phyloP scores from a whole-genome alignment of 805 yeast species.

The Starmerella khaoyaiensis region DNA sequence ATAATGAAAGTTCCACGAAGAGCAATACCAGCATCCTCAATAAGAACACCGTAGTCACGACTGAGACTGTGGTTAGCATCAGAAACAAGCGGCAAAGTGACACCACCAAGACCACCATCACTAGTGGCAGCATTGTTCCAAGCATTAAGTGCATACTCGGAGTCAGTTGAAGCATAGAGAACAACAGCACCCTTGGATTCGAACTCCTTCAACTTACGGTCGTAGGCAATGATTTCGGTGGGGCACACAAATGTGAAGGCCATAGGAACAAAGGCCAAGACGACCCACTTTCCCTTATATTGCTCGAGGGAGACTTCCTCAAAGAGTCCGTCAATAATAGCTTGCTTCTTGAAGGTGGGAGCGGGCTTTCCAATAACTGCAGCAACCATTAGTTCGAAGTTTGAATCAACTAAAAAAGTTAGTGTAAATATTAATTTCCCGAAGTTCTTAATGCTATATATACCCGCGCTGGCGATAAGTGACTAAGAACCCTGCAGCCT shows the following conservation, averaged over 20 bases:
- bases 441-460: no score
- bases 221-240: constrained; percentile 97
- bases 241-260: constrained; percentile 99
- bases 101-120: constrained; percentile 96
- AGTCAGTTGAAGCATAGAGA: constrained; percentile 94
- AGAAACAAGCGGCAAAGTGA: constrained; percentile 86
- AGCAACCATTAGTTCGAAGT: constrained; percentile 77
- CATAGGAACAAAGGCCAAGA: constrained; percentile 92
- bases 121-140: constrained; percentile 96
- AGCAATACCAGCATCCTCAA: constrained; percentile 93
- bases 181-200: constrained; percentile 75
- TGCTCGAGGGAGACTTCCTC: constrained; percentile 90
- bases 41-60: constrained; percentile 91
- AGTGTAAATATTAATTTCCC: no score
- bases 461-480: no score
- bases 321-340: constrained; percentile 90
- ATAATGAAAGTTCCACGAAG: constrained; percentile 96
- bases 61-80: constrained; percentile 94
- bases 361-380: constrained; percentile 78
- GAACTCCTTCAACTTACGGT: constrained; percentile 87
- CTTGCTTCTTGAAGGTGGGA: constrained; percentile 90
- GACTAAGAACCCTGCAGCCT: no score
- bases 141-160: constrained; percentile 92
- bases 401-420: no score
- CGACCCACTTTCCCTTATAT: constrained; percentile 96